These are phyloP conservation scores for Bidens hawaiensis DNA, from an alignment of 140 eudicot genomes.

Conservation along the genomic window DNA sequence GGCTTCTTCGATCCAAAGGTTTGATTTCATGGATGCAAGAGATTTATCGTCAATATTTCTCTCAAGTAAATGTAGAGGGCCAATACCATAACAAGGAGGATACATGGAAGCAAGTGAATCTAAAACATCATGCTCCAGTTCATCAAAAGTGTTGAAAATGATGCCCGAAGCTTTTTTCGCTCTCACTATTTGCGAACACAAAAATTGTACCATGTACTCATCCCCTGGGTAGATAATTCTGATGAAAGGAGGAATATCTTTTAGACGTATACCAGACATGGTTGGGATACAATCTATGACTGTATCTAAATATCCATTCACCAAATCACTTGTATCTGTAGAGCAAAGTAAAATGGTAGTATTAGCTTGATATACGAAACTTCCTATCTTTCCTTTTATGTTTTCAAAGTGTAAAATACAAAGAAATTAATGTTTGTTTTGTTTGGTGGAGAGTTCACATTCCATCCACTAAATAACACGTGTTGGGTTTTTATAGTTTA, in stretches of 20 bases:
- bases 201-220: constrained; percentile 9
- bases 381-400: no score
- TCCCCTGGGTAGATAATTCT: constrained; percentile 15
- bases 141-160: constrained; percentile 19
- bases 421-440: no score
- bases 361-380: no score
- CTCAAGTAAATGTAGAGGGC: constrained; percentile 16
- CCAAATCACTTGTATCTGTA: constrained; percentile 36
- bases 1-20: constrained; percentile 41
- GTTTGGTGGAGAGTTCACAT: no score
- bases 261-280: constrained; percentile 29
- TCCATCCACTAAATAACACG: no score
- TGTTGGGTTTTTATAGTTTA: no score
- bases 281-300: constrained; percentile 30
- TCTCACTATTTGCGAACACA: background rate
- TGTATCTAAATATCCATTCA: constrained; percentile 37
- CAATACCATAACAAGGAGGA: constrained; percentile 26
- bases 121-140: constrained; percentile 20
- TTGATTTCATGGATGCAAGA: constrained; percentile 30
- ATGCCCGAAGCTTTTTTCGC: constrained; percentile 15
- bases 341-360: background rate
- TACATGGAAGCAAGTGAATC: constrained; percentile 22
- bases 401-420: no score
- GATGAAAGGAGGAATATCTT: constrained; percentile 21
- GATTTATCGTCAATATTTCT: background rate